A percentile compares a stretch with the other conserved stretches of the same genome.
These are phyloP conservation scores for Euphrasia arctica DNA, from an alignment of 305 asterid species.

Conservation along the genomic window DNA sequence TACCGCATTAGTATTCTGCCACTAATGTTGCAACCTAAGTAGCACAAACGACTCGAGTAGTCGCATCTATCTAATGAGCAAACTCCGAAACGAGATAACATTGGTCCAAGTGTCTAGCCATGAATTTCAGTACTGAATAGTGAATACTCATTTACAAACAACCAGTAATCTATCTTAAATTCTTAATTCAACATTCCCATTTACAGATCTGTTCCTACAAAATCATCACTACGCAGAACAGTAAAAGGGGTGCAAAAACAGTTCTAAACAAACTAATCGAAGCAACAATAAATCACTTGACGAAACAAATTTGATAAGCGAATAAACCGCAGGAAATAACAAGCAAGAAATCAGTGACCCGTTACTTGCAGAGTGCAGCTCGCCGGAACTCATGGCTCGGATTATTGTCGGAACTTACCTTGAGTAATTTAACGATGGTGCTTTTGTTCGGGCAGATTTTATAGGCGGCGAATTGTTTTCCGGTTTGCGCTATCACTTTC, in stretches of 20 bases:
- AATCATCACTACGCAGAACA: neutral
- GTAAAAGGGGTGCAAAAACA: neutral
- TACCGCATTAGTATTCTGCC: neutral
- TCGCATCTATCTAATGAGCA: conserved; percentile 2
- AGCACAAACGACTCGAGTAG: neutral
- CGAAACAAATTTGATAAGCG: neutral
- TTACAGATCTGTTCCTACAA: neutral
- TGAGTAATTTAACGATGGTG: conserved; percentile 51
- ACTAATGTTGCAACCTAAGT: neutral
- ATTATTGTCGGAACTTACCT: conserved; percentile 33
- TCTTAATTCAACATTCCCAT: neutral
- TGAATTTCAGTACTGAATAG: neutral
- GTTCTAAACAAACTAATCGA: neutral
- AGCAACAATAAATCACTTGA: neutral
- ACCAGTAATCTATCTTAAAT: neutral
- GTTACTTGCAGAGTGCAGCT: neutral
- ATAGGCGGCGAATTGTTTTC: conserved; percentile 45
- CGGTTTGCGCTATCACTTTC: conserved; percentile 38
- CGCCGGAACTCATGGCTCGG: too few species aligned
- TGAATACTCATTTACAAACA: neutral
- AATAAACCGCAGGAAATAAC: neutral
- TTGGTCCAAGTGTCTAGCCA: neutral
- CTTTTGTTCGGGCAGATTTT: conserved; percentile 61
- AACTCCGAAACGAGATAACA: neutral
- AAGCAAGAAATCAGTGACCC: neutral